Conservation (phyloP, 2,329 filamentous ascomycete species). For the Fusarium pseudograminearum region DNA sequence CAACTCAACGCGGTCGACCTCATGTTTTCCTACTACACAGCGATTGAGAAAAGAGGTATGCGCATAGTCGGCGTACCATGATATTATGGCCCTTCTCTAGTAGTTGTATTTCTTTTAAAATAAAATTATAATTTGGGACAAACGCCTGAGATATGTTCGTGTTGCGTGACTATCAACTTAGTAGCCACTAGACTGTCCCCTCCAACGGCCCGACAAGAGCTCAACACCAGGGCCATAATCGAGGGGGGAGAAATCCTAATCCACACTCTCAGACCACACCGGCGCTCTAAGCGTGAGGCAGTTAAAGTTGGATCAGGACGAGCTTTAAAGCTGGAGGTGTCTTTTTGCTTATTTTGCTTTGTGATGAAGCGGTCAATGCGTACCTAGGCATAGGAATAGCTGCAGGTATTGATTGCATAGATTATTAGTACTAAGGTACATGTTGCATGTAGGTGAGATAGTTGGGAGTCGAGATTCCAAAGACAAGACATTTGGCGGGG, state of each 20-base stretch:
- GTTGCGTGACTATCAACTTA: conserved; percentile 21
- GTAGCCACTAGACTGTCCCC: conserved; percentile 24
- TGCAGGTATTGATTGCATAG: conserved; percentile 44
- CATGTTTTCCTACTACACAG: conserved; percentile 20
- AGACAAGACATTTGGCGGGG: conserved; percentile 19
- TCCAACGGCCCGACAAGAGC: conserved; percentile 40
- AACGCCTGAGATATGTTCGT: neutral
- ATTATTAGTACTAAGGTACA: neutral
- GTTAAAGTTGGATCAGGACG: conserved; percentile 3
- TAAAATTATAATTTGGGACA: neutral
- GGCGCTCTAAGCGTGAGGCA: conserved; percentile 14
- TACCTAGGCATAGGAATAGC: conserved; percentile 13
- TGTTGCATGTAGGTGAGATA: conserved; percentile 8
- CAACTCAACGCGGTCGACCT: conserved; percentile 27
- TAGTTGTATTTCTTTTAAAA: neutral
- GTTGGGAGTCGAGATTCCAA: conserved; percentile 27
- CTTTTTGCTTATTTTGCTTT: conserved; percentile 22
- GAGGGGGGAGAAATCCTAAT: conserved; percentile 24
- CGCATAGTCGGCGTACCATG: conserved; percentile 34
- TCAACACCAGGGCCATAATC: conserved; percentile 34
- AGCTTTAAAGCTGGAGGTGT: conserved; percentile 1
- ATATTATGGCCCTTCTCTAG: neutral
- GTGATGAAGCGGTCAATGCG: conserved; percentile 37
- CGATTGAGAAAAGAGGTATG: conserved; percentile 15
- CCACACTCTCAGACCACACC: conserved; percentile 30